Evolutionary conservation across 1,284 basidiomycete species (phyloP).

Genomic region (Microbotryum silenes-acaulis): DNA sequence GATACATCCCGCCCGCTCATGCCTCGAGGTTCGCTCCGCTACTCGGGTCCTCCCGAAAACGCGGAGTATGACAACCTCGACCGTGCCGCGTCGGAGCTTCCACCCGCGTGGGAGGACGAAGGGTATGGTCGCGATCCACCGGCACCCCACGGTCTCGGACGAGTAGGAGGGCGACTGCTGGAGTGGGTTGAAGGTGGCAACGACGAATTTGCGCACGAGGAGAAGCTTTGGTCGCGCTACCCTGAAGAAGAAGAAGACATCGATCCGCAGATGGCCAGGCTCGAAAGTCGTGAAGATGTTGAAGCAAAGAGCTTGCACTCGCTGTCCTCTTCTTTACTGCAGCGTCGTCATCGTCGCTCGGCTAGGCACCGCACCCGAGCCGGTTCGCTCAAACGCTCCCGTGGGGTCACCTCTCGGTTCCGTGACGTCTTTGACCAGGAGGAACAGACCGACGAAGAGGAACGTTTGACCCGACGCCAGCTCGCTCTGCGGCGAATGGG

Average conservation of each 20-base stretch:
- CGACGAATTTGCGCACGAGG: background rate
- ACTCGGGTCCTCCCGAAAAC: constrained; percentile 16
- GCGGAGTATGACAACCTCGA: constrained; percentile 24
- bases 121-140: background rate
- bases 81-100: constrained; percentile 5
- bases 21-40: constrained; percentile 3
- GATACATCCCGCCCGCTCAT: constrained; percentile 6
- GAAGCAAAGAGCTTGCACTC: background rate
- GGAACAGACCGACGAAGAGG: background rate
- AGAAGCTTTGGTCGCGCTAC: background rate
- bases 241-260: constrained; percentile 7
- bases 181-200: background rate
- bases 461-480: constrained; percentile 4
- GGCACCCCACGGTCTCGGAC: background rate
- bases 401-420: no score
- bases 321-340: no score
- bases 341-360: no score
- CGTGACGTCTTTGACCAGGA: background rate
- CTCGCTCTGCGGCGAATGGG: background rate
- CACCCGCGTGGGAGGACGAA: constrained; percentile 28
- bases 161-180: background rate
- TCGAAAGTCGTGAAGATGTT: constrained; percentile 9
- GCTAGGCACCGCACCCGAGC: no score
- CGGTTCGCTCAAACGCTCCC: no score
- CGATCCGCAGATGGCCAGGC: background rate